Conservation (phyloP, 1,139 yeast species). For the Suhomyces guaymorum region DNA sequence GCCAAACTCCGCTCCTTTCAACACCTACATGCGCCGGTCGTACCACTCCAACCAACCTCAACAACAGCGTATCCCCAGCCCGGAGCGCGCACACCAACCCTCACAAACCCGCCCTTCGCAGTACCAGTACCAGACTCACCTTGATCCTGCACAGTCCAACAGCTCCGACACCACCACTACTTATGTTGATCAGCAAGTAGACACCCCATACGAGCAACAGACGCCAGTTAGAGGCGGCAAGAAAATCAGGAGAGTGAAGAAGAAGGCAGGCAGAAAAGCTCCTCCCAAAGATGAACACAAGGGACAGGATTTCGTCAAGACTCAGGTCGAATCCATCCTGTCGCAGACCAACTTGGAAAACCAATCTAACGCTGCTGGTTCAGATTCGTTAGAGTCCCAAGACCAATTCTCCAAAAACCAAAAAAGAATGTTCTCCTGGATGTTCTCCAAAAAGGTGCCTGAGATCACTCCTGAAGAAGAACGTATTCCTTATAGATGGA, state of each 20-base stretch:
- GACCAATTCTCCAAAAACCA: conserved; percentile 18
- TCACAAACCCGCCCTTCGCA: conserved; percentile 5
- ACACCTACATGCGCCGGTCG: conserved; percentile 12
- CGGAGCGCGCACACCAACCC: conserved; percentile 6
- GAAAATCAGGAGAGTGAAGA: conserved; percentile 6
- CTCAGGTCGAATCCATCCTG: conserved; percentile 10
- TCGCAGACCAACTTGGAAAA: conserved; percentile 19
- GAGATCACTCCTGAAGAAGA: conserved; percentile 39
- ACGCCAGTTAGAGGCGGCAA: conserved; percentile 2
- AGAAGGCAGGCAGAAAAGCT: conserved; percentile 3
- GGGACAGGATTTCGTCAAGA: neutral
- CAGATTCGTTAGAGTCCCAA: conserved; percentile 9
- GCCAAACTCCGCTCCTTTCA: conserved; percentile 12
- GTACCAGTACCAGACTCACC: conserved; percentile 8
- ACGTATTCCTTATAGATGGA: conserved; percentile 42
- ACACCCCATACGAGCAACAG: conserved; percentile 8
- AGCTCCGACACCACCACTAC: conserved; percentile 14
- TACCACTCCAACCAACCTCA: conserved; percentile 9
- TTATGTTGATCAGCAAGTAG: conserved; percentile 13
- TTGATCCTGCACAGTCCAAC: conserved; percentile 9
- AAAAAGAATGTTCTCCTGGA: conserved; percentile 24
- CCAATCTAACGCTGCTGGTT: conserved; percentile 9
- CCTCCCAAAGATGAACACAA: conserved; percentile 2
- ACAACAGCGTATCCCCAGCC: conserved; percentile 2
- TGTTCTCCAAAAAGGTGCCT: conserved; percentile 38